phyloP scores from a whole-genome alignment of 495 filamentous ascomycete species.

The Penicillium pancosmium region DNA sequence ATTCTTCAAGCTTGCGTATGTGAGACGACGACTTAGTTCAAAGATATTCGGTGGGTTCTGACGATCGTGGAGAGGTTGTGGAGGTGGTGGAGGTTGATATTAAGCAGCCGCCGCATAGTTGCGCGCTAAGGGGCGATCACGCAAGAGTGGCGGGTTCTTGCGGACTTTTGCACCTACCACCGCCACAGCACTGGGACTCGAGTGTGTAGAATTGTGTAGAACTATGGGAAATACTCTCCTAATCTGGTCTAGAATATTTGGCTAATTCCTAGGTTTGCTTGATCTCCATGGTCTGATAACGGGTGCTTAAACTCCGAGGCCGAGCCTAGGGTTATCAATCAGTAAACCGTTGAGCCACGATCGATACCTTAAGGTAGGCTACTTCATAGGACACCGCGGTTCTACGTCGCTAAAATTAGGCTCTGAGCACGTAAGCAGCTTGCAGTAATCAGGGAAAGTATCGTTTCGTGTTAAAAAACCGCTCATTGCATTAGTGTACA shows the following conservation, averaged over 20 bases:
- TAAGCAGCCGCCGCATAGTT: conserved; percentile 14
- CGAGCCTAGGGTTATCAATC: background rate
- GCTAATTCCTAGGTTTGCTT: background rate
- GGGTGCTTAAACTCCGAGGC: background rate
- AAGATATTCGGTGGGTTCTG: background rate
- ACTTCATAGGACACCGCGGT: too few species aligned
- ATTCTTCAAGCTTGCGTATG: background rate
- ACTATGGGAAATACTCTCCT: background rate
- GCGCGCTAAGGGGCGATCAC: conserved; percentile 35
- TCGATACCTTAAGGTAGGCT: too few species aligned
- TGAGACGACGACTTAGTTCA: background rate
- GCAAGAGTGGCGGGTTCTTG: conserved; percentile 35
- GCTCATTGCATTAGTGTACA: conserved; percentile 29
- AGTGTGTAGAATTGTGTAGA: background rate
- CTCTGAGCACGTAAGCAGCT: background rate
- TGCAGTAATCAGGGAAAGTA: background rate
- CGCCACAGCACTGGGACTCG: background rate
- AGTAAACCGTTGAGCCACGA: background rate
- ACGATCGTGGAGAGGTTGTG: conserved; percentile 12
- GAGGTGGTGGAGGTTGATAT: conserved; percentile 26
- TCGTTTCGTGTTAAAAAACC: conserved; percentile 10
- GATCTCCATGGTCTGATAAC: background rate
- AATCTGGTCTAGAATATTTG: background rate
- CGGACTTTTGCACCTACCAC: conserved; percentile 3
- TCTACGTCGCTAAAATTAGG: background rate